Conservation (phyloP, 177 flowering plant species). For the Vitis hybrid region DNA sequence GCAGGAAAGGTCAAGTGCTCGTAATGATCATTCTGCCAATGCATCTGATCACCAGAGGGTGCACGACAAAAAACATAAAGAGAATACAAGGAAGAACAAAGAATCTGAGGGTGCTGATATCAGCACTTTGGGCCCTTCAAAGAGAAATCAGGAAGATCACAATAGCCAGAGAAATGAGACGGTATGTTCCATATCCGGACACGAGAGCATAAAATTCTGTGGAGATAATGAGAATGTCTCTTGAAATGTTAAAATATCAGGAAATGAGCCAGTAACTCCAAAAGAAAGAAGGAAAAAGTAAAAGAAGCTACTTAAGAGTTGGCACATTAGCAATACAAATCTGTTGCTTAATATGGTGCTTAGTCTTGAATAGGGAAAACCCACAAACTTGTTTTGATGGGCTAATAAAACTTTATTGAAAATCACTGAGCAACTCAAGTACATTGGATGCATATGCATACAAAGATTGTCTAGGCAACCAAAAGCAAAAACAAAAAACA, state of each 20-base stretch:
- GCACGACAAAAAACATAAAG: conserved; percentile 63
- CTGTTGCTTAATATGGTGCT: too few species aligned
- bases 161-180: conserved; percentile 47
- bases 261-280: not conserved
- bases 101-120: conserved; percentile 58
- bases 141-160: conserved; percentile 63
- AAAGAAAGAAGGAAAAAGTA: not conserved
- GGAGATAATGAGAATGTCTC: not conserved
- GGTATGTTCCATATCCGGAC: conserved; percentile 53
- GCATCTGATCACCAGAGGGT: conserved; percentile 51
- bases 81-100: conserved; percentile 47
- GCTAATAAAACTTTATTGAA: too few species aligned
- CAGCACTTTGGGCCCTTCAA: conserved; percentile 32
- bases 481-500: too few species aligned
- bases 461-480: too few species aligned
- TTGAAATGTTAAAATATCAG: not conserved
- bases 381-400: too few species aligned
- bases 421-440: too few species aligned
- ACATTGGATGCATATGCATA: too few species aligned
- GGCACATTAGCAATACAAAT: too few species aligned
- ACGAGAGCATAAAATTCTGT: not conserved
- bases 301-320: too few species aligned
- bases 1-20: conserved; percentile 61
- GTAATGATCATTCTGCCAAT: conserved; percentile 45
- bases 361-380: too few species aligned